phyloP scores from a whole-genome alignment of 1,139 yeast species.

The Hyphopichia khmerensis region DNA sequence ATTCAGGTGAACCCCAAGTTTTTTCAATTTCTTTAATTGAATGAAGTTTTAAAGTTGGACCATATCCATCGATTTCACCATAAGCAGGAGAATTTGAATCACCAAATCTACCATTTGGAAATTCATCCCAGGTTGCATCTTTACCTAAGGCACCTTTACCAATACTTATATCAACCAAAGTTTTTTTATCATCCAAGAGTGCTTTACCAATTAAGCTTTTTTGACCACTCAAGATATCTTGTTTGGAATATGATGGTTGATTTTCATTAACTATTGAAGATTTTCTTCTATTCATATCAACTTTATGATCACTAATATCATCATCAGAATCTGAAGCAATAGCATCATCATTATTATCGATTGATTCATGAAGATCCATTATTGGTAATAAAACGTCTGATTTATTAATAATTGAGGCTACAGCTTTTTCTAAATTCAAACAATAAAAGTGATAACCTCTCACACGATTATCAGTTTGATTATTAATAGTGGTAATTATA shows the following conservation, averaged over 20 bases:
- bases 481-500: constrained; percentile 57
- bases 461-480: constrained; percentile 53
- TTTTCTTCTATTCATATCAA: constrained; percentile 29
- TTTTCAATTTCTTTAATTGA: constrained; percentile 67
- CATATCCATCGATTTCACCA: constrained; percentile 97
- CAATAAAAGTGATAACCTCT: constrained; percentile 90
- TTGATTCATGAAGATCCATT: constrained; percentile 15
- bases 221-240: constrained; percentile 17
- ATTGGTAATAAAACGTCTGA: constrained; percentile 47
- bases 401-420: constrained; percentile 75
- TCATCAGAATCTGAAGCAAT: constrained; percentile 38
- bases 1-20: constrained; percentile 82
- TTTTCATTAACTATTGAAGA: constrained; percentile 49
- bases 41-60: constrained; percentile 77
- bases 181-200: constrained; percentile 40
- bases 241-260: constrained; percentile 37
- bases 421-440: constrained; percentile 83
- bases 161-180: constrained; percentile 71
- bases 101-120: constrained; percentile 96
- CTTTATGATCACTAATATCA: constrained; percentile 12
- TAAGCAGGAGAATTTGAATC: constrained; percentile 96
- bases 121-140: constrained; percentile 98
- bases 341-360: constrained; percentile 25
- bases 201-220: constrained; percentile 25
- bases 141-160: constrained; percentile 86